Base-by-base conservation (phyloP, 306 rosid genomes). In the Vicia faba region DNA sequence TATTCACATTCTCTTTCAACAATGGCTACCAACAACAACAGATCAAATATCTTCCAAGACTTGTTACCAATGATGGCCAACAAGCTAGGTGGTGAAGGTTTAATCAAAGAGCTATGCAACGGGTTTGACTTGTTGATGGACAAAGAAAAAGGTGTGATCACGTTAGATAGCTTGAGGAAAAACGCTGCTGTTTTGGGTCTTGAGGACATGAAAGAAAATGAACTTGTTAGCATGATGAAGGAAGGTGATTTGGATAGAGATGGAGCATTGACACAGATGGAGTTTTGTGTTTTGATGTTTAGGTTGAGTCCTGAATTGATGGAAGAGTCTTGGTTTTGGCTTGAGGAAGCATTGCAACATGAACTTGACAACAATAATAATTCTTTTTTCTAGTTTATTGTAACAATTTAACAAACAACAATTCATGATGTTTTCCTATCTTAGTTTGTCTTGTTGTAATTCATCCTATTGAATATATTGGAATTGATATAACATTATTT, bases 241-340 rank as follows among this genome's bases (percentile, higher is more conserved):
- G 95, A 86, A 71, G 99, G 97, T 3, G 99, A 90, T 49, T 48
- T 82, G 8, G 99, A 93, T 26, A 87, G 95, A 7, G 99, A 93
- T 18, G 97, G 99, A 0, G 86, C 85, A 0, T 80, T 93, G 20
- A 71, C 72, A 12, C 88, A 84, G 79, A 93, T 90, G 97, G 97
- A 93, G 59, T 93, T 90, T 44, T 93, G 99, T 20, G 99, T 93
- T 50, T 75, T 93, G 84, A 93, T 93, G 99, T 93, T 93, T 78
- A 87, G 99, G 75, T 60, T 93, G 66, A 90, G 96, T 66, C 97
- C 97, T 3, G 75, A 85, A 5, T 74, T 93, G 82, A 93, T 93
- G 96, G 72, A 85, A 3, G 84, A 82, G 0, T 90, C 95, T 2
- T 83, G 85, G 85, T 45, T 69, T 73, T 93, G 70, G 86, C 96